phyloP scores from a whole-genome alignment of 2,329 filamentous ascomycete genomes.

The Aspergillus niger region DNA sequence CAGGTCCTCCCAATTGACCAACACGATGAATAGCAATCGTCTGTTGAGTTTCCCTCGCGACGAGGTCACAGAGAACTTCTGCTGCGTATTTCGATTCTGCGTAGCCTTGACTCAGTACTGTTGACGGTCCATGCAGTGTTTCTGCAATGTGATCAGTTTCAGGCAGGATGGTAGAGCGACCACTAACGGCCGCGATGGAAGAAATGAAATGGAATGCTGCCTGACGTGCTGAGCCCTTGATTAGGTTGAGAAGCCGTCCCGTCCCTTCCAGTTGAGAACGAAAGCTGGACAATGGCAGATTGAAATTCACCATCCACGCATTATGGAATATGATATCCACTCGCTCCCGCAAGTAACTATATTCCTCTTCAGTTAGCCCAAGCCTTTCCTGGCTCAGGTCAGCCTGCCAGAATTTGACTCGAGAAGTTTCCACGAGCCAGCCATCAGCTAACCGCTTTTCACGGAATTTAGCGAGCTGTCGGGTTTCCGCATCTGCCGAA shows the following conservation, averaged over 20 bases:
- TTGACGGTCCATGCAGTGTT: not conserved
- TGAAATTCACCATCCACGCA: not conserved
- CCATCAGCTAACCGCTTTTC: not conserved
- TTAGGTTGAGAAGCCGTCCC: not conserved
- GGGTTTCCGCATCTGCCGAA: not conserved
- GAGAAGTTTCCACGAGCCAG: not conserved
- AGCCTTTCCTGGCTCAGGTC: not conserved
- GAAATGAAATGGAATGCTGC: conserved; percentile 7
- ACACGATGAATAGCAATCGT: conserved; percentile 3
- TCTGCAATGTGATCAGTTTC: not conserved
- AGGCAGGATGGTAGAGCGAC: not conserved
- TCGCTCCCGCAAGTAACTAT: not conserved
- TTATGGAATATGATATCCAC: not conserved
- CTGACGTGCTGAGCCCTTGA: not conserved
- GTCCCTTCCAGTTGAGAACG: not conserved
- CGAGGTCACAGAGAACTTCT: not conserved
- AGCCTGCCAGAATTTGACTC: conserved; percentile 1
- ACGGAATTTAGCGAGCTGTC: not conserved
- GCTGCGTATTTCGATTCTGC: conserved; percentile 7
- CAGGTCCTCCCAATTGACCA: conserved; percentile 8
- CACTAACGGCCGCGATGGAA: conserved; percentile 1
- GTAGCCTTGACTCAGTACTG: not conserved
- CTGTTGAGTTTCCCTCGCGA: not conserved
- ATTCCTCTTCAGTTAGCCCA: not conserved
- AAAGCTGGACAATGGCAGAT: not conserved